phyloP scores from a whole-genome alignment of 2,329 filamentous ascomycete genomes.

The Colletotrichum sp. region DNA sequence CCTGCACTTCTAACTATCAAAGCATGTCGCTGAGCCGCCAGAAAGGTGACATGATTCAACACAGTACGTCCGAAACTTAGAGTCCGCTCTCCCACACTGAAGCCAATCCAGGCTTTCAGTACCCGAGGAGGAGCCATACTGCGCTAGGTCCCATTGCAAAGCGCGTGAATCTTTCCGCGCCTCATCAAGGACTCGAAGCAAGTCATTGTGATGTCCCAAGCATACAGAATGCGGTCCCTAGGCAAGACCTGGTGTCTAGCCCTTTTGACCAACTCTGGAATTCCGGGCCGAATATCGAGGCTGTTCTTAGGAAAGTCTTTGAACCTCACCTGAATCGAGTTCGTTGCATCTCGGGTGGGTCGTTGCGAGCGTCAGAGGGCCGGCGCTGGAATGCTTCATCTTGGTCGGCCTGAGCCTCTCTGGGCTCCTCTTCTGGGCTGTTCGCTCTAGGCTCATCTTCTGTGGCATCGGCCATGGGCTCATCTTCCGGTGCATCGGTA shows the following conservation, averaged over 20 bases:
- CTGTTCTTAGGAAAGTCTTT: neutral
- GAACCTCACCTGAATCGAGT: neutral
- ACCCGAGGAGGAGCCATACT: fast-evolving
- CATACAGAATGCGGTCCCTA: neutral
- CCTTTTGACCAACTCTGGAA: neutral
- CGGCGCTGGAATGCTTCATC: neutral
- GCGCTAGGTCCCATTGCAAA: neutral
- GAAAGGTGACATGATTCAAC: neutral
- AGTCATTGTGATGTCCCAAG: neutral
- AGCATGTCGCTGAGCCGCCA: neutral
- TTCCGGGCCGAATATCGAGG: neutral
- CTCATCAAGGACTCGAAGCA: neutral
- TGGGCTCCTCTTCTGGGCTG: neutral
- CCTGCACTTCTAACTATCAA: neutral
- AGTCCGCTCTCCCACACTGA: neutral
- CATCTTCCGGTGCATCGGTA: neutral
- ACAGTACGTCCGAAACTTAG: neutral
- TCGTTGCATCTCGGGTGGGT: neutral
- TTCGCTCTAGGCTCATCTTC: neutral
- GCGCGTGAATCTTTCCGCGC: neutral
- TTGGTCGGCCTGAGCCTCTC: fast-evolving
- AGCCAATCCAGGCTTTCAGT: neutral
- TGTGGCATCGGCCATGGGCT: too few species aligned
- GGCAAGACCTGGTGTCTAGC: neutral
- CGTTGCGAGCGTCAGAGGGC: neutral